Evolutionary conservation across 176 grass and related monocot species (phyloP), one percentile per base, ranked within the genome.

Genomic region (Paspalum vaginatum): DNA sequence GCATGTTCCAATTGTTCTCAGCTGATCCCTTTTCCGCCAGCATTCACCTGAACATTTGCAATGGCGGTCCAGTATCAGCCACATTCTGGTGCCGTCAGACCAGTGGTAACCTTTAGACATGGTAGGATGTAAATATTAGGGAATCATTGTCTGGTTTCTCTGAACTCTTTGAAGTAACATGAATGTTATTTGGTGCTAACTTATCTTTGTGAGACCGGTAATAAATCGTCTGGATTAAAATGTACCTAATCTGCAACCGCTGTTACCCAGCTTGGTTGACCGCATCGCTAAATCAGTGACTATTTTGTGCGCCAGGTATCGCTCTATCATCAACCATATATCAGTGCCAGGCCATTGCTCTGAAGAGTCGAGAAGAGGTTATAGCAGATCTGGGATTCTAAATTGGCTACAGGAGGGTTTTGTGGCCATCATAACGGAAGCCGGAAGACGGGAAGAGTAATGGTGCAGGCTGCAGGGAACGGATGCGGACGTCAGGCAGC

Each of bases 81-180:
- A 15, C 22, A 45, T 15, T 20, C 65, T 8, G 51, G 9, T 45
- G 20, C 75, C 4, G 3, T 69, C 10, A 15, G 8, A 48, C 5
- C 52, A 48, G 41, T 54, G 37, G n/a, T 39, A 58, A 84, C 41
- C 25, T n/a, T 5, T 82, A 22, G 52, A 38, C 52, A 76, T 81
- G 68, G 6, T 62, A 73, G 57, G 63, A 4, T 84, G 72, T 84
- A 69, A 77, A 84, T 84, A 84, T 50, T 56, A 84, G 64, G 61
- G 40, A 10, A 7, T 32, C 32, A 9, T 42, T 47, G 38, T 51
- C 71, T 81, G 53, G 43, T 49, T 71, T 9, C 6, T 72, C 55
- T 72, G 24, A 41, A 79, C 26, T 22, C 45, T 58, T 26, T 11
- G 22, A 46, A 22, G 39, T 38, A 10, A 75, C 25, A 20, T 44